These are phyloP conservation scores for Solanum megistacrolobum DNA, from an alignment of 257 asterid genomes.

Conservation along the genomic window DNA sequence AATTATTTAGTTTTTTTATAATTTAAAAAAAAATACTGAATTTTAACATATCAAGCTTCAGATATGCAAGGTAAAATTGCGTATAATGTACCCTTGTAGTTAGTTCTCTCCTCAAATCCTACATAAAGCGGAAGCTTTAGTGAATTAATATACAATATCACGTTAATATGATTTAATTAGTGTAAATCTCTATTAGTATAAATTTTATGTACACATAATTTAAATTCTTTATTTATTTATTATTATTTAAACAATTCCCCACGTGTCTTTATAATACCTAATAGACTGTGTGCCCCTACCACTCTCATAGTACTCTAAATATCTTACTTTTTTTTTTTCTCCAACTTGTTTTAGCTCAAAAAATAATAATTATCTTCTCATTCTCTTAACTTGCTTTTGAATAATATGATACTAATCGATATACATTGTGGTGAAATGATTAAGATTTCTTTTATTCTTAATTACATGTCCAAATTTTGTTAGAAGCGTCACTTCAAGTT, in stretches of 20 bases:
- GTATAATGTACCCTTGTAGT: too few relatives aligned
- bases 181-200: not conserved
- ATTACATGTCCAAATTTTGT: too few relatives aligned
- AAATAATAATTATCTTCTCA: not conserved
- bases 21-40: too few relatives aligned
- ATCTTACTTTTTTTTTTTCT: not conserved
- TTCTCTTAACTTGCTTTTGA: not conserved
- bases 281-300: not conserved
- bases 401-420: not conserved
- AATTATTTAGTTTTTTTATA: too few relatives aligned
- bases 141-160: not conserved
- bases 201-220: not conserved
- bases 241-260: not conserved
- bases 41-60: too few relatives aligned
- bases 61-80: rapidly evolving
- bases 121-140: rapidly evolving
- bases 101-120: too few relatives aligned
- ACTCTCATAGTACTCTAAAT: not conserved
- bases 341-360: not conserved
- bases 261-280: not conserved
- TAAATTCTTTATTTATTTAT: not conserved
- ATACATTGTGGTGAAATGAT: too few relatives aligned
- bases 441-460: too few relatives aligned
- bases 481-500: too few relatives aligned
- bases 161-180: not conserved